Base-by-base conservation (phyloP, 1,139 yeast species). In the Spathaspora sp. region DNA sequence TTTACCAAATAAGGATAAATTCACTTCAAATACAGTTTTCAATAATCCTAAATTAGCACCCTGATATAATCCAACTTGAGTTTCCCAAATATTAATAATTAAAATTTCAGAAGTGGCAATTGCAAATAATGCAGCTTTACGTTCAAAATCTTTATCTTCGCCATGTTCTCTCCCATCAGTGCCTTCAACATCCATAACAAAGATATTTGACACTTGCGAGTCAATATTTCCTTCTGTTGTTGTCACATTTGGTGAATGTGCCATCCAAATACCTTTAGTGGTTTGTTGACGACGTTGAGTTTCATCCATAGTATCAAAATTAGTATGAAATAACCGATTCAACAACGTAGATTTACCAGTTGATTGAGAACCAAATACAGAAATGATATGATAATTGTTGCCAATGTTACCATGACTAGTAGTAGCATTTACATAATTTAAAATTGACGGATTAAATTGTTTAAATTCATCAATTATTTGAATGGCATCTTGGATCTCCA, bases 81-180 rank as follows among this genome's bases (percentile, higher is more conserved):
- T 88, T 64, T 93, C 99, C 98, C 99, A 93, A 63, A 93, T 82
- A 65, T 93, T 93, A 45, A 93, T 86, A 51, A 93, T 90, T 57
- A 93, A 75, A 2, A 91, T 84, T 61, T 93, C 99, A 15, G 95
- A 84, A 0, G 97, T 91, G 7, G 98, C 82, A 51, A 93, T 72
- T 0, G 99, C 98, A 74, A 93, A 93, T 43, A 95, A 70, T 0
- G 99, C 98, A 1, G 97, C 91, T 60, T 93, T 93, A 49, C 99
- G 79, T 66, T 93, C 99, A 65, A 93, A 93, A 64, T 93, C 99
- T 65, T 93, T 98, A 64, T 93, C 99, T 57, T 93, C 99, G 13
- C 99, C 99, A 48, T 98, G 79, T 67, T 93, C 99, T 52, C 97
- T 79, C 41, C 99, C 99, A 67, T 93, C 99, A 2, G 98, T 90